Evolutionary conservation across 257 asterid species (phyloP).

Genomic region (Rehmannia glutinosa): DNA sequence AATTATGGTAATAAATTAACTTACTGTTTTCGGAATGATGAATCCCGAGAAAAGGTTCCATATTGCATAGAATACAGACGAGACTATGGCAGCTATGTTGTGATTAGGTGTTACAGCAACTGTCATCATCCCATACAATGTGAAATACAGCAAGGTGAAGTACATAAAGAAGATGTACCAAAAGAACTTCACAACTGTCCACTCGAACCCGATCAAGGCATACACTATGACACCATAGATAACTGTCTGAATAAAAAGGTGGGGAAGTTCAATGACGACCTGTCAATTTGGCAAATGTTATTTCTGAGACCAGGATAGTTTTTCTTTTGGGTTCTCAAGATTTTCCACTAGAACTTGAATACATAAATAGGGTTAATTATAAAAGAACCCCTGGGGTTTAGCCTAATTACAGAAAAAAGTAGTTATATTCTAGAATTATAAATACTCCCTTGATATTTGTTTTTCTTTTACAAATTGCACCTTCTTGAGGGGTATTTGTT

Average conservation of each 20-base stretch:
- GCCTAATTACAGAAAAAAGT: too few relatives aligned
- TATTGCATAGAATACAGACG: conserved; percentile 50
- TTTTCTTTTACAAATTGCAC: too few relatives aligned
- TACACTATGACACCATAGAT: conserved; percentile 61
- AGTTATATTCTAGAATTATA: too few relatives aligned
- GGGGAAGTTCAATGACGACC: conserved; percentile 69
- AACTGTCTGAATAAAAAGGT: conserved; percentile 53
- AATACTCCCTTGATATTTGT: too few relatives aligned
- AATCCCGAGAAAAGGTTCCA: conserved; percentile 91
- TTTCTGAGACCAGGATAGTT: too few relatives aligned
- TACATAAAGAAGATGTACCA: conserved; percentile 78
- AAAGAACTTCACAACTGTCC: conserved; percentile 59
- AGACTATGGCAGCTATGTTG: conserved; percentile 56
- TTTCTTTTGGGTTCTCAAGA: too few relatives aligned
- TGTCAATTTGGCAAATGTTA: too few relatives aligned
- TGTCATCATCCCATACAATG: conserved; percentile 77
- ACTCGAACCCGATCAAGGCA: conserved; percentile 78
- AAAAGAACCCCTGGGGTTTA: too few relatives aligned
- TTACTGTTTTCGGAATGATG: conserved; percentile 67
- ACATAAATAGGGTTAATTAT: too few relatives aligned
- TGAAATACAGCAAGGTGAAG: conserved; percentile 77
- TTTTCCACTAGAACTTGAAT: too few relatives aligned
- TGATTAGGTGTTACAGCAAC: conserved; percentile 84
- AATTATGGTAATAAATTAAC: too few relatives aligned
- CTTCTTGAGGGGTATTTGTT: too few relatives aligned